These are phyloP conservation scores for Diaporthe longicolla DNA, from an alignment of 2,329 filamentous ascomycete species.

Conservation along the genomic window DNA sequence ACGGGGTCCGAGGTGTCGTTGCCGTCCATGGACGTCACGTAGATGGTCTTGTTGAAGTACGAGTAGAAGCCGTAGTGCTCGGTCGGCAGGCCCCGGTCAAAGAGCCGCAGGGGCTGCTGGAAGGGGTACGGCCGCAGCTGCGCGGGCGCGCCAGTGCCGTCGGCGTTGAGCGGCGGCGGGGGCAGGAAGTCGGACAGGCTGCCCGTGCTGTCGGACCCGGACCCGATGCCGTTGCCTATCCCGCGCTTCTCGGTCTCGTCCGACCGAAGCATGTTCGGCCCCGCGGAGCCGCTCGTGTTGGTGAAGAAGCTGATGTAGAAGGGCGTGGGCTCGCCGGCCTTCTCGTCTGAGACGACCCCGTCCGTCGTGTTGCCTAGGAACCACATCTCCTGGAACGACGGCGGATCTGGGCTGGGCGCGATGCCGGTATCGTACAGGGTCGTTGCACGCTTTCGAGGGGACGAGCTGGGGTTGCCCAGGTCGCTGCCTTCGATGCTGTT, in stretches of 20 bases:
- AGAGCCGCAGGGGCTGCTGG: slow-evolving; percentile 87
- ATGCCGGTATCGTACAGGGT: slow-evolving; percentile 51
- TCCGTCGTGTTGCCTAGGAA: slow-evolving; percentile 93
- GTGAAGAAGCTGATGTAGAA: slow-evolving; percentile 85
- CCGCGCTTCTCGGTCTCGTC: slow-evolving; percentile 48
- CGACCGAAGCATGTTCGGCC: slow-evolving; percentile 46
- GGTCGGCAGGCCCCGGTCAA: slow-evolving; percentile 81
- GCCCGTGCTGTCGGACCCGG: slow-evolving; percentile 47
- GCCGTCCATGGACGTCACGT: slow-evolving; percentile 72
- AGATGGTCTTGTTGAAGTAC: slow-evolving; percentile 90
- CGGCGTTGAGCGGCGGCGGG: slow-evolving; percentile 70
- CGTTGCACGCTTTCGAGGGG: slow-evolving; percentile 22
- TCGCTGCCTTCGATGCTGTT: slow-evolving; percentile 21
- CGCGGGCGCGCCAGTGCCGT: slow-evolving; percentile 81
- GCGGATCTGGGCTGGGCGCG: slow-evolving; percentile 68
- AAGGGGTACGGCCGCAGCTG: slow-evolving; percentile 78
- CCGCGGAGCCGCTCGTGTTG: slow-evolving; percentile 55
- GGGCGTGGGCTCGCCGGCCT: slow-evolving; percentile 85
- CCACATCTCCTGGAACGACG: slow-evolving; percentile 77
- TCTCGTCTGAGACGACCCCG: slow-evolving; percentile 73
- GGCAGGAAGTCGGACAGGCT: slow-evolving; percentile 72
- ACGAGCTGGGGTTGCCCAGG: slow-evolving; percentile 2
- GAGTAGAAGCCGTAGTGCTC: slow-evolving; percentile 97
- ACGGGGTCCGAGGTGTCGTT: slow-evolving; percentile 56
- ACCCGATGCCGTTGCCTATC: slow-evolving; percentile 45